Percentiles rank a stretch among this genome's conserved stretches.
Conservation (phyloP, 352 stramenopile species). For the Globisporangium middletonii region DNA sequence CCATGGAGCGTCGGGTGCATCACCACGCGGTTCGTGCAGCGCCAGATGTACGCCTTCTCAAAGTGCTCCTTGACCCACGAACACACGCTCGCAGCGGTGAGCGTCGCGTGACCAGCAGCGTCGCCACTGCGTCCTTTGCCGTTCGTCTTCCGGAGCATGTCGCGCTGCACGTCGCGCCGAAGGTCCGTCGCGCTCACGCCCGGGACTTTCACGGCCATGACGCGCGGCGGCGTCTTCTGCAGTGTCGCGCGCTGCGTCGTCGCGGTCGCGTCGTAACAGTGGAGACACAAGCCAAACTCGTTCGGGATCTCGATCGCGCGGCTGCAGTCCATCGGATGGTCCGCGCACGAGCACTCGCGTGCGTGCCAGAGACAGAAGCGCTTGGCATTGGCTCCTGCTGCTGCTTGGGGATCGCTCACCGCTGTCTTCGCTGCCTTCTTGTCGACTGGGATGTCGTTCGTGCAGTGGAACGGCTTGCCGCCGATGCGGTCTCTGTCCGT, state of each 20-base stretch:
- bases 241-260: conserved; percentile 30
- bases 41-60: conserved; percentile 45
- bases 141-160: conserved; percentile 12
- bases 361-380: conserved; percentile 50
- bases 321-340: conserved; percentile 45
- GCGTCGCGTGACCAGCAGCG: not conserved
- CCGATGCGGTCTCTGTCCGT: conserved; percentile 28
- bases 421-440: conserved; percentile 9
- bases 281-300: conserved; percentile 42
- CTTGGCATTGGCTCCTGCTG: not conserved
- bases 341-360: conserved; percentile 28
- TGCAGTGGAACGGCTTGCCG: conserved; percentile 44
- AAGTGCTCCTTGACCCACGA: conserved; percentile 57
- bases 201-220: conserved; percentile 31
- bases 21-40: conserved; percentile 49
- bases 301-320: conserved; percentile 56
- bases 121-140: conserved; percentile 4
- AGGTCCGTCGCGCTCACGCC: conserved; percentile 30
- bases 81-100: conserved; percentile 31
- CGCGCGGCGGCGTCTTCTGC: conserved; percentile 36
- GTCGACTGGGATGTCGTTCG: conserved; percentile 20
- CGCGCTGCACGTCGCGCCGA: conserved; percentile 18
- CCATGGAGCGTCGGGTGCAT: conserved; percentile 48
- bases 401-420: not conserved
- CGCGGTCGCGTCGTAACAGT: conserved; percentile 50